A percentile compares a stretch with the other conserved stretches of the same genome.
Conservation (phyloP, 108 stramenopile species). For the Ochromonas danica region DNA sequence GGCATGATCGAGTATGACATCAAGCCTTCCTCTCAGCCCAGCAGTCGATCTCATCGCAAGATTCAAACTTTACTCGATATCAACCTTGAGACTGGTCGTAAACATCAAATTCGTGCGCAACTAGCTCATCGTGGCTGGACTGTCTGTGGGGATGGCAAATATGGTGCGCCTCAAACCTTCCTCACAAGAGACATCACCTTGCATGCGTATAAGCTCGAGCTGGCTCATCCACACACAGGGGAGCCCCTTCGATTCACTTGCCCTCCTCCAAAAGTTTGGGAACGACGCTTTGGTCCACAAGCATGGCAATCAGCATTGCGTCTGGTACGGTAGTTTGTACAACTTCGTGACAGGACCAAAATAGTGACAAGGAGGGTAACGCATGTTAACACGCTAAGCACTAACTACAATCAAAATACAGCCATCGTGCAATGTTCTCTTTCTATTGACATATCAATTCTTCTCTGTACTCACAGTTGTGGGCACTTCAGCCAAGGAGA, state of each 20-base stretch:
- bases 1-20: background rate
- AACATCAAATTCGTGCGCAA: slow-evolving; percentile 58
- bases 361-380: too few relatives aligned
- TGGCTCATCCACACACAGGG: background rate
- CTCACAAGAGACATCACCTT: background rate
- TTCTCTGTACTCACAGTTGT: too few relatives aligned
- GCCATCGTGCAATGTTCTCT: too few relatives aligned
- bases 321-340: background rate
- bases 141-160: slow-evolving; percentile 49
- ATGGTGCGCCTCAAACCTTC: slow-evolving; percentile 35
- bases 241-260: background rate
- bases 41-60: background rate
- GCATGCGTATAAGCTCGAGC: background rate
- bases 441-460: too few relatives aligned
- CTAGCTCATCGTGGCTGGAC: slow-evolving; percentile 50
- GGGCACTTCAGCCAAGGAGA: background rate
- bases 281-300: background rate
- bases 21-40: background rate
- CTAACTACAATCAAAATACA: too few relatives aligned
- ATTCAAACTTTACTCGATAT: slow-evolving; percentile 46
- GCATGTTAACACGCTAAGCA: too few relatives aligned
- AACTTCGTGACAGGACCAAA: too few relatives aligned
- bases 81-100: slow-evolving; percentile 49
- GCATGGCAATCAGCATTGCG: background rate
- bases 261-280: background rate